These are phyloP conservation scores for Hawksworthiomyces lignivorus DNA, from an alignment of 2,329 filamentous ascomycete species.

Conservation along the genomic window DNA sequence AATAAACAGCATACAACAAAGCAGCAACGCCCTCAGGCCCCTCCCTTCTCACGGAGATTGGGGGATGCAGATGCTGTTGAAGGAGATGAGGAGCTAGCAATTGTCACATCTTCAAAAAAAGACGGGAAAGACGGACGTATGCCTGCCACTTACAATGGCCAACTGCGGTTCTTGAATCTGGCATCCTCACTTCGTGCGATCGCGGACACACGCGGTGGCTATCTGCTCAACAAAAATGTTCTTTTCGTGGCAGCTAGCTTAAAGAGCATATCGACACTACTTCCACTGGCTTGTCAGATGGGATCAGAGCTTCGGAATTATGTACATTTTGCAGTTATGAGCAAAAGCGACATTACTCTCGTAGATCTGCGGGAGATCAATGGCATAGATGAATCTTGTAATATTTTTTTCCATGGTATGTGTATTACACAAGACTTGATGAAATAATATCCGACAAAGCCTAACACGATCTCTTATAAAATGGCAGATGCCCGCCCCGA, in stretches of 20 bases:
- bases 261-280: conserved; percentile 60
- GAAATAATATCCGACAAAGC: no score
- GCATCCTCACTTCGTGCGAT: conserved; percentile 55
- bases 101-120: not conserved
- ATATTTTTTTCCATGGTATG: conserved; percentile 51
- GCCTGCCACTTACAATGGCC: conserved; percentile 53
- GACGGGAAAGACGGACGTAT: no score
- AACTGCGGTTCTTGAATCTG: conserved; percentile 60
- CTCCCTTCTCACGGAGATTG: no score
- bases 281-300: conserved; percentile 87
- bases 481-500: conserved; percentile 67
- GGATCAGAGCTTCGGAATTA: conserved; percentile 57
- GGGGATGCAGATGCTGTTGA: not conserved
- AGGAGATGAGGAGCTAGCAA: not conserved
- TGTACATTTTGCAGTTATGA: conserved; percentile 77
- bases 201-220: conserved; percentile 42
- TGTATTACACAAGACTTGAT: no score
- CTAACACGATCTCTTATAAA: no score
- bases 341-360: conserved; percentile 61
- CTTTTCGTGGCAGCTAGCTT: conserved; percentile 72
- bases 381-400: conserved; percentile 65
- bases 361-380: conserved; percentile 68
- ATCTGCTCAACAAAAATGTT: conserved; percentile 57
- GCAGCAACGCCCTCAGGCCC: no score
- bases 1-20: no score